A percentile compares a stretch with the other conserved stretches of the same genome.
Conservation (phyloP, 129 eudicot genomes). For the Tanacetum coccineum region DNA sequence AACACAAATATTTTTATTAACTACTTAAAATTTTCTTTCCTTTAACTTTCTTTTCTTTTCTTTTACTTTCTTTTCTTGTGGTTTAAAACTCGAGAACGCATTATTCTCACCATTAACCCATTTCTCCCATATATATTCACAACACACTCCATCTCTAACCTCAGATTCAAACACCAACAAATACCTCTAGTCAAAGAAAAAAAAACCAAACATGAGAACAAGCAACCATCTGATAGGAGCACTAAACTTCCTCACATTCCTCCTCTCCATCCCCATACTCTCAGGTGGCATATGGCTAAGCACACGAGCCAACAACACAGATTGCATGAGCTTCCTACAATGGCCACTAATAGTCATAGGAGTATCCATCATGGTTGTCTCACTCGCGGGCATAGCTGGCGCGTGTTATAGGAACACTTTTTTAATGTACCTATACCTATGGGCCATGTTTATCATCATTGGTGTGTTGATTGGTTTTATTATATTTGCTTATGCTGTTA, state of each 20-base stretch:
- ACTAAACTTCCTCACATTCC: conserved; percentile 78
- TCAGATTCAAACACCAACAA: conserved; percentile 17
- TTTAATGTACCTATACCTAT: conserved; percentile 86
- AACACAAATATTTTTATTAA: too few species aligned
- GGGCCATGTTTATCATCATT: conserved; percentile 81
- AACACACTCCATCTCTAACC: not conserved
- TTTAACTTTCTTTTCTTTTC: too few species aligned
- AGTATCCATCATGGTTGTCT: conserved; percentile 73
- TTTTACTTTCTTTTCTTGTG: too few species aligned
- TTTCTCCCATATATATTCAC: conserved; percentile 10
- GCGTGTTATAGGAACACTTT: conserved; percentile 86
- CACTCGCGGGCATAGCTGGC: conserved; percentile 90
- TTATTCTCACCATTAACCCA: too few species aligned
- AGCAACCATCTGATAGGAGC: conserved; percentile 82
- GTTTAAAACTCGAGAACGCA: too few species aligned
- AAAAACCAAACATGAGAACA: conserved; percentile 44
- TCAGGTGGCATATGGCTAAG: conserved; percentile 95
- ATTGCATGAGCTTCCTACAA: conserved; percentile 76
- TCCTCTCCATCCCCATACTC: conserved; percentile 76
- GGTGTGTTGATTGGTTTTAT: conserved; percentile 71
- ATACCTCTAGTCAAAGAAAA: not conserved
- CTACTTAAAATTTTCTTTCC: too few species aligned
- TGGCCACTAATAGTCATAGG: conserved; percentile 91
- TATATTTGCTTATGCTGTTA: conserved; percentile 75
- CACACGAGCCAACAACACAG: conserved; percentile 84